Evolutionary conservation across 1,139 yeast genomes (phyloP), one percentile per base, ranked within the genome.

Genomic region (Hemisphaericaspora xylanilytica): DNA sequence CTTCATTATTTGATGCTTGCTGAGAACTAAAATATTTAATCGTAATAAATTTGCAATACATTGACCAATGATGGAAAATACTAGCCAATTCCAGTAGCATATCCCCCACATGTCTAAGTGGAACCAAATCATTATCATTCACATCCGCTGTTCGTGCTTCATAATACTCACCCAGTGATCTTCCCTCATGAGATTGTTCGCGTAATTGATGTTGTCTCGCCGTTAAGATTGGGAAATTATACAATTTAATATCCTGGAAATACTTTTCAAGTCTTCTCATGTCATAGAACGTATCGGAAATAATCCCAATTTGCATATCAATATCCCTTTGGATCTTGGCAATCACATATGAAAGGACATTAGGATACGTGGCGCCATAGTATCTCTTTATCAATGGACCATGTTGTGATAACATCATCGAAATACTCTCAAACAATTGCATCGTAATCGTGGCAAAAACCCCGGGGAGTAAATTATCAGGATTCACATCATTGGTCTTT

Each of bases 291-390:
- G 95, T 87, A 57, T 92, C 97, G 40, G 87, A 71, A 9, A 92
- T 85, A 35, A 92, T 67, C 0, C 95, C 95, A 17, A 94, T 85
- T 55, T 92, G 98, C 11, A 90, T 73, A 55, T 92, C 98, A 15
- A 95, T 84, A 55, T 92, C 98, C 41, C 77, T 70, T 59, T 92
- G 96, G 26, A 92, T 82, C 41, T 77, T 78, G 20, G 74, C 79
- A 47, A 90, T 73, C 4, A 90, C 90, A 35, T 71, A 72, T 3
- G 73, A 65, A 69, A 90, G 80, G 20, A 87, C 81, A 14, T 72
- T 63, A 1, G 71, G 68, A 37, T 61, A 68, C 0, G 70, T 58
- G 1, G 54, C 47, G 5, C 87, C 86, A 56, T 94, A 92, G 53
- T 82, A 83, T 38, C 72, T 72, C 37, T 75, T 77, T 22, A 92